Conservation (phyloP, 1,284 basidiomycete genomes). For the Moesziomyces aphidis region DNA sequence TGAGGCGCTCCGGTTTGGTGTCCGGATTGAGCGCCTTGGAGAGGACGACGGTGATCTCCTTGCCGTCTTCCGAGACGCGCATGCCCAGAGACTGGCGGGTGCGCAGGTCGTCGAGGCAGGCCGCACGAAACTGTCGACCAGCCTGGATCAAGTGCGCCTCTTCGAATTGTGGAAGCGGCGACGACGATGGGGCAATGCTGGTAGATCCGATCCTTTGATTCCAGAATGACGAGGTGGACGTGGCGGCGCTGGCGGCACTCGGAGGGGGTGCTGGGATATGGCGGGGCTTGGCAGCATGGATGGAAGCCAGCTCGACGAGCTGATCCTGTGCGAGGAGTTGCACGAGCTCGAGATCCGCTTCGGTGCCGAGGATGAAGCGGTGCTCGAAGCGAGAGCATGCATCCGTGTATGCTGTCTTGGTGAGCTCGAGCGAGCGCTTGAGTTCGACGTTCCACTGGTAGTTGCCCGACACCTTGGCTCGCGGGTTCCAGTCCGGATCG, state of each 20-base stretch:
- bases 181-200: not conserved
- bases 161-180: constrained; percentile 13
- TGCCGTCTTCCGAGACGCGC: not conserved
- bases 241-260: no score
- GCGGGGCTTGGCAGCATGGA: constrained; percentile 8
- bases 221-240: constrained; percentile 3
- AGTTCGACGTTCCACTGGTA: constrained; percentile 28
- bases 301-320: constrained; percentile 5
- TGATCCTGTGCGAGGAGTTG: constrained; percentile 5
- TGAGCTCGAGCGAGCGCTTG: constrained; percentile 18
- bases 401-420: constrained; percentile 21
- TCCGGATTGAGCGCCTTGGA: constrained; percentile 34
- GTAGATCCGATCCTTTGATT: constrained; percentile 1
- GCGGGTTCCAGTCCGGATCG: constrained; percentile 28
- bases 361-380: constrained; percentile 7
- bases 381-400: constrained; percentile 28
- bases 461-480: not conserved
- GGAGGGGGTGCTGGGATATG: constrained; percentile 13
- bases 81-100: not conserved
- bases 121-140: constrained; percentile 18
- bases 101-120: constrained; percentile 17
- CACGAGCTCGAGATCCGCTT: constrained; percentile 23
- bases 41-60: constrained; percentile 10
- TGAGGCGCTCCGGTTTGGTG: constrained; percentile 19
- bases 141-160: constrained; percentile 14